Conservation (phyloP, 176 grass and related monocot species). For the Oryza officinalis region DNA sequence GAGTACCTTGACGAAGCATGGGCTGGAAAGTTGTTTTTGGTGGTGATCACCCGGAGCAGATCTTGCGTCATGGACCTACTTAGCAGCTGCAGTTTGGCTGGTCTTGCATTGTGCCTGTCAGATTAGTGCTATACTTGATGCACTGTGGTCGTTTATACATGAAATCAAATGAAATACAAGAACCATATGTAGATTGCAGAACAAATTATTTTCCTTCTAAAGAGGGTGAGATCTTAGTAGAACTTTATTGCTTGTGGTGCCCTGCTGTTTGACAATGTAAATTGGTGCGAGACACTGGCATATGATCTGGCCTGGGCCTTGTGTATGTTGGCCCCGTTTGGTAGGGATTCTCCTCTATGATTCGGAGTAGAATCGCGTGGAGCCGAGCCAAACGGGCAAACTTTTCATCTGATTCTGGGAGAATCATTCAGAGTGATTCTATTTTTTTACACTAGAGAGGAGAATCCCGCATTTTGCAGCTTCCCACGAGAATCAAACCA, state of each 20-base stretch:
- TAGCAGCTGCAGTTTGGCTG: neutral
- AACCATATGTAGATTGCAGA: neutral
- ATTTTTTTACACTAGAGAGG: no score
- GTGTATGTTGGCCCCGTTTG: no score
- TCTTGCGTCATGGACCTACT: neutral
- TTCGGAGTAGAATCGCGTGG: no score
- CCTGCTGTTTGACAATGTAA: neutral
- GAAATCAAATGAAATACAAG: neutral
- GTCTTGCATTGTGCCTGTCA: neutral
- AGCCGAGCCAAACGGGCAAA: no score
- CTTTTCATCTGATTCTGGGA: no score
- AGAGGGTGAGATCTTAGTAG: neutral
- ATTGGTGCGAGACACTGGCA: neutral
- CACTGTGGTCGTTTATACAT: neutral
- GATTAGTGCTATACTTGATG: neutral
- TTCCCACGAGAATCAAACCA: no score
- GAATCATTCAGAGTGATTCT: no score
- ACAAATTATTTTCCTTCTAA: neutral
- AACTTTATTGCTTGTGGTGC: neutral
- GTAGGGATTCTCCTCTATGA: no score
- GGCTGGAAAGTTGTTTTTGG: conserved; percentile 37
- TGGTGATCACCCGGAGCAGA: conserved; percentile 24
- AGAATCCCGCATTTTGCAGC: no score
- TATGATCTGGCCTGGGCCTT: neutral
- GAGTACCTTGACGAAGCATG: conserved; percentile 48